Conservation (phyloP, 768 basidiomycete species). For the Pulveroboletus ravenelii region DNA sequence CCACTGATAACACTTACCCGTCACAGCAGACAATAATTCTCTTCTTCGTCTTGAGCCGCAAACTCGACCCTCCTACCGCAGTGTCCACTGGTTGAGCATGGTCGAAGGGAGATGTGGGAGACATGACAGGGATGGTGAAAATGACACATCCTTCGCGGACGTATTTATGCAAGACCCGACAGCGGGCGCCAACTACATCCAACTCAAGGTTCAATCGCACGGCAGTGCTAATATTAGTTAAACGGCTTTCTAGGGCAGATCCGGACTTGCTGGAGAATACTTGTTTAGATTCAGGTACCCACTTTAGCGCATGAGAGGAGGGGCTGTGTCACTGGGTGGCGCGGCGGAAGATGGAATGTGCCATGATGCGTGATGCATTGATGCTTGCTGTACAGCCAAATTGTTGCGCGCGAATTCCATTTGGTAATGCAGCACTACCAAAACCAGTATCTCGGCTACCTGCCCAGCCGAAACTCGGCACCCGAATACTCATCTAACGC, state of each 20-base stretch:
- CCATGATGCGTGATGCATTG: not conserved
- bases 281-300: not conserved
- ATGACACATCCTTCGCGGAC: not conserved
- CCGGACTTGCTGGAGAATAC: not conserved
- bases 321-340: not conserved
- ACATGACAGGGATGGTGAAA: conserved; percentile 10
- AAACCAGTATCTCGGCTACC: conserved; percentile 34
- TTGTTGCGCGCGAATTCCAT: not conserved
- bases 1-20: conserved; percentile 42
- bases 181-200: not conserved
- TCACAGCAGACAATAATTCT: conserved; percentile 73
- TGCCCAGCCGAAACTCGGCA: conserved; percentile 78
- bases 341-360: not conserved
- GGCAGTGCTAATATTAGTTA: not conserved
- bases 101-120: conserved; percentile 1
- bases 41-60: conserved; percentile 36
- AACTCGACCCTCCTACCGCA: not conserved
- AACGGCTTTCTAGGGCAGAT: not conserved
- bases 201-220: not conserved
- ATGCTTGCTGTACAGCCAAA: not conserved
- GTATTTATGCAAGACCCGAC: conserved; percentile 24
- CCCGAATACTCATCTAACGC: conserved; percentile 70
- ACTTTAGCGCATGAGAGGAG: not conserved
- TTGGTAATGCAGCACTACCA: conserved; percentile 1
- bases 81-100: not conserved